Evolutionary conservation across 1,139 yeast species (phyloP).

Genomic region (Kurtzmaniella quercitrusa): DNA sequence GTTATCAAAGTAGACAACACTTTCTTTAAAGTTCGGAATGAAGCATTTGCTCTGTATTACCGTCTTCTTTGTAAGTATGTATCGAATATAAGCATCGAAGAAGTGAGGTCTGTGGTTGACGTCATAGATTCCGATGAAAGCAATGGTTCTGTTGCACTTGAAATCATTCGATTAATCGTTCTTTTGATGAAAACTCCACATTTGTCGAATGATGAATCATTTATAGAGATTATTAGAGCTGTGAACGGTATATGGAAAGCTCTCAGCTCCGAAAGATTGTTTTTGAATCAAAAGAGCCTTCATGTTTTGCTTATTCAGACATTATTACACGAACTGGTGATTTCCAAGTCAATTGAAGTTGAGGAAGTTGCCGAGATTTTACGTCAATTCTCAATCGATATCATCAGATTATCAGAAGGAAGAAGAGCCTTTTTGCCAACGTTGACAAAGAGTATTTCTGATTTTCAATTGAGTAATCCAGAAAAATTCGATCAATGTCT

Average conservation of each 20-base stretch:
- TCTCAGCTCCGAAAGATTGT: conserved; percentile 56
- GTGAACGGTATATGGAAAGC: conserved; percentile 52
- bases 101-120: conserved; percentile 9
- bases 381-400: conserved; percentile 33
- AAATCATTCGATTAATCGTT: not conserved
- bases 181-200: not conserved
- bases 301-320: conserved; percentile 54
- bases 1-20: conserved; percentile 22
- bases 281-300: conserved; percentile 59
- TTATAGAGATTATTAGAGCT: not conserved
- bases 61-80: conserved; percentile 11
- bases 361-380: conserved; percentile 23
- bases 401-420: conserved; percentile 51
- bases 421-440: conserved; percentile 69
- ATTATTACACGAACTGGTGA: conserved; percentile 24
- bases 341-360: conserved; percentile 18
- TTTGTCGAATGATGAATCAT: not conserved
- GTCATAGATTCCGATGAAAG: conserved; percentile 11
- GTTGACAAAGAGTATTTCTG: conserved; percentile 41
- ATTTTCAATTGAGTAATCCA: conserved; percentile 30
- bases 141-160: not conserved
- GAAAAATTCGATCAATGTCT: conserved; percentile 30
- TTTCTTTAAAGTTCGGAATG: conserved; percentile 44
- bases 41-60: conserved; percentile 31
- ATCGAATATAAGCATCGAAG: conserved; percentile 7